Percentiles rank a stretch among this genome's conserved stretches.
Conservation (phyloP, 2,329 filamentous ascomycete genomes). For the Diaporthe citrichinensis region DNA sequence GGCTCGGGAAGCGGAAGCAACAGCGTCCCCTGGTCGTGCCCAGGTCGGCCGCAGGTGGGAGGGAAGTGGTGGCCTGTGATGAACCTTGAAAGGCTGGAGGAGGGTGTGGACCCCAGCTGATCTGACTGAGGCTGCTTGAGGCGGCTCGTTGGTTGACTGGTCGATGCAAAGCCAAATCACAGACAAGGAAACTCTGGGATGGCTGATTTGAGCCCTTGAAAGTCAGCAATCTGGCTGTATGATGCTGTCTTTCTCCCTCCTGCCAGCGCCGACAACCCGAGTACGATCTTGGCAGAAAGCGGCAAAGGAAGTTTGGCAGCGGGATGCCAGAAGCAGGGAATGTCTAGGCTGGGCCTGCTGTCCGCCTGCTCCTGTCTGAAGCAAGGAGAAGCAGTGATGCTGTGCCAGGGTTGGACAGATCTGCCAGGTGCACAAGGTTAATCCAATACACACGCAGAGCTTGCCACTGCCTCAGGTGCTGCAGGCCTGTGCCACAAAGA, state of each 20-base stretch:
- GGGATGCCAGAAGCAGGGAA: slow-evolving; percentile 22
- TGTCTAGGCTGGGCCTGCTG: slow-evolving; percentile 32
- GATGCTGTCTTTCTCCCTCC: slow-evolving; percentile 25
- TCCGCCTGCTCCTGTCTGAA: slow-evolving; percentile 14
- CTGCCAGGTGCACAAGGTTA: slow-evolving; percentile 28
- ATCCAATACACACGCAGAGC: slow-evolving; percentile 32
- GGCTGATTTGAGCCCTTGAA: slow-evolving; percentile 33
- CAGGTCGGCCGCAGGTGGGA: slow-evolving; percentile 31
- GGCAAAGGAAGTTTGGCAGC: slow-evolving; percentile 23
- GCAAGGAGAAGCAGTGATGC: slow-evolving; percentile 34
- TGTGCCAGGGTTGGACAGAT: slow-evolving; percentile 36
- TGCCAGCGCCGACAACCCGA: slow-evolving; percentile 20
- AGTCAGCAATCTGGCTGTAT: slow-evolving; percentile 21
- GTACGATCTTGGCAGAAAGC: slow-evolving; percentile 19
- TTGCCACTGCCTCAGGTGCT: slow-evolving; percentile 37
- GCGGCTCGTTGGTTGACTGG: slow-evolving; percentile 32
- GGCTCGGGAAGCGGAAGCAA: slow-evolving; percentile 37
- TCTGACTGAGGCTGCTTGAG: slow-evolving; percentile 33
- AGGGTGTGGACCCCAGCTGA: slow-evolving; percentile 30
- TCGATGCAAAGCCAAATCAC: slow-evolving; percentile 39
- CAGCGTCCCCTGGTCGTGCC: slow-evolving; percentile 38
- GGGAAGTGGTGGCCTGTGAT: slow-evolving; percentile 31
- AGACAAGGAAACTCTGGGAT: slow-evolving; percentile 35
- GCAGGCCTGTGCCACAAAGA: slow-evolving; percentile 40
- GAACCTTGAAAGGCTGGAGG: slow-evolving; percentile 33